Base-by-base conservation (phyloP, 495 filamentous ascomycete genomes). In the Glarea lozoyensis region DNA sequence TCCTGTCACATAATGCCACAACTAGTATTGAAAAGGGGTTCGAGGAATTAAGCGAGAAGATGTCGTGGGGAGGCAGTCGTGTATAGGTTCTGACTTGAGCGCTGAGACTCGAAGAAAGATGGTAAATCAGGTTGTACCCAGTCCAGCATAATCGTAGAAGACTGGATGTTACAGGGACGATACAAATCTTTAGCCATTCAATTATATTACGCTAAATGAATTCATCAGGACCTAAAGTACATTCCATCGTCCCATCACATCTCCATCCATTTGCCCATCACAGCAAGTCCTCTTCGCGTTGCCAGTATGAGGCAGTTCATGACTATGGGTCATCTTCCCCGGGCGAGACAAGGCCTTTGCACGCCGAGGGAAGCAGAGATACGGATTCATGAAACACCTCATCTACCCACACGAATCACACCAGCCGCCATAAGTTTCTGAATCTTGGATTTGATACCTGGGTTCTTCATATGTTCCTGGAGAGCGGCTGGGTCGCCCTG, bases 381-480 rank as follows among this genome's bases (percentile, higher is more conserved):
- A 6, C n/a, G 6, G 4, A 19, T 25, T 31, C 19, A 10, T 42
- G 9, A 13, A 12, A 13, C 25, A 13, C 16, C 42, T 68, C 58
- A 71, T 57, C 69, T 51, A 35, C 88, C 86, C 51, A 92, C 68
- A 31, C 86, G 74, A 55, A 96, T 96, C 18, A 97, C 88, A 52
- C 92, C 92, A 24, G 88, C 88, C 18, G 86, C 86, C 42, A 93
- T 80, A 53, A 97, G 66, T 61, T 46, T 54, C 12, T 46, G 86
- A 42, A 98, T 84, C 70, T 94, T 90, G 47, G 72, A 75, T 41
- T 79, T 73, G 48, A 97, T 84, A 48, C 70, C 73, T 6, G 83
- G 70, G 67, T 95, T 97, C 72, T 82, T 86, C 87, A 97, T 94
- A 65, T 99, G 92, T 55, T 97, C 89, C 51, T 88, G 81, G 53